phyloP scores from a whole-genome alignment of 2,329 filamentous ascomycete genomes.

The Fusarium incarnatum region DNA sequence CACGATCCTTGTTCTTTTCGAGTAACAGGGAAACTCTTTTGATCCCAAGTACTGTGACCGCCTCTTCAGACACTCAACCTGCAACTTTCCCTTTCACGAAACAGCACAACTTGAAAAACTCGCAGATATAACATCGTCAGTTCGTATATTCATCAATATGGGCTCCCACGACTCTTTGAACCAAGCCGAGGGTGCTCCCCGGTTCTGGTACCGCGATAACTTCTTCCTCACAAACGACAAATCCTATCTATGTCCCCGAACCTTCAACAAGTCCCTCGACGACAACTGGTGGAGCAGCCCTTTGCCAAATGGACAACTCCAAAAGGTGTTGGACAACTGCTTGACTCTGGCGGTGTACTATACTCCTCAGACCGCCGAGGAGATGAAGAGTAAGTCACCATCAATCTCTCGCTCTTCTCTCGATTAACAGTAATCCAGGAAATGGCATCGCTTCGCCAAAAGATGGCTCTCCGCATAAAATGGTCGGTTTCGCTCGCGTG shows the following conservation, averaged over 20 bases:
- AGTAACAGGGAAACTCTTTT: constrained; percentile 3
- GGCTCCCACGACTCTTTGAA: constrained; percentile 43
- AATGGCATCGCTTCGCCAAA: constrained; percentile 49
- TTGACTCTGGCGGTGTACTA: constrained; percentile 70
- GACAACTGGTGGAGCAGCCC: constrained; percentile 71
- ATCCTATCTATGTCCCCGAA: constrained; percentile 63
- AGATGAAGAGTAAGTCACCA: constrained; percentile 53
- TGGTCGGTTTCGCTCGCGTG: constrained; percentile 63
- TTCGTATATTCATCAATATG: constrained; percentile 38
- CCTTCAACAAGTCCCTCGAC: constrained; percentile 66
- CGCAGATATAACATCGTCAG: neutral
- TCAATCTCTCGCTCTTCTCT: neutral
- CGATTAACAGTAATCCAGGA: constrained; percentile 41
- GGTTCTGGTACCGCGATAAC: constrained; percentile 63
- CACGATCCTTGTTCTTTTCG: constrained; percentile 18
- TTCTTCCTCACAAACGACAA: constrained; percentile 73
- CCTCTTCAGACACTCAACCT: neutral
- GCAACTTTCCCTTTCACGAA: neutral
- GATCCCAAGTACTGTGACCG: neutral
- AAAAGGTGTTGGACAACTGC: constrained; percentile 66
- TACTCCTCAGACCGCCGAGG: constrained; percentile 53
- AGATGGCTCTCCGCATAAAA: constrained; percentile 48
- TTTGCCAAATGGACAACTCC: constrained; percentile 60
- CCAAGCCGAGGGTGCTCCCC: constrained; percentile 50
- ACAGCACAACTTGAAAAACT: neutral